These are phyloP conservation scores for Micromonas commoda DNA, from an alignment of 139 green algal genomes.

Conservation along the genomic window DNA sequence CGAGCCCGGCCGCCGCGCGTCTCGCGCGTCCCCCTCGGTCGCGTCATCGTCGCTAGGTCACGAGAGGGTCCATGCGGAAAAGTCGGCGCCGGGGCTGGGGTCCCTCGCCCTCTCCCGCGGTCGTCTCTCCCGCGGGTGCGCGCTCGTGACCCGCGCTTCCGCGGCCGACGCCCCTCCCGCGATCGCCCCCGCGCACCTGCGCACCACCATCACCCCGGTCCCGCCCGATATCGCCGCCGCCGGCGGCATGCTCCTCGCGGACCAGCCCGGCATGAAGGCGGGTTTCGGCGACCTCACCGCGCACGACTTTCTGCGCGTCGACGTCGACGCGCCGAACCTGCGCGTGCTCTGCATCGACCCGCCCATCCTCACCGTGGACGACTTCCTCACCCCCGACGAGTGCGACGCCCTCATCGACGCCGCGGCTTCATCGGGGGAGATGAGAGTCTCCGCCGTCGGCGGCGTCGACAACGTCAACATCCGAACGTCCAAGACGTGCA, in stretches of 20 bases:
- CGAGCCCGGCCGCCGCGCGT: too few species aligned
- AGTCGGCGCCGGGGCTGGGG: too few species aligned
- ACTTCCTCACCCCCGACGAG: slow-evolving; percentile 8
- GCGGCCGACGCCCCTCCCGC: background rate
- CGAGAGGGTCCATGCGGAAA: too few species aligned
- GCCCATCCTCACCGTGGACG: slow-evolving; percentile 21
- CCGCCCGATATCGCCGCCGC: background rate
- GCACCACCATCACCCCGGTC: background rate
- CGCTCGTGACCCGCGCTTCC: too few species aligned
- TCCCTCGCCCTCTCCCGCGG: too few species aligned
- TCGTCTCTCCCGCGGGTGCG: too few species aligned
- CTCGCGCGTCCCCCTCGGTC: too few species aligned
- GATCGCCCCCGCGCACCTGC: slow-evolving; percentile 5
- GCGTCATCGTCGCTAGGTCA: too few species aligned
- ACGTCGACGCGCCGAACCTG: slow-evolving; percentile 2
- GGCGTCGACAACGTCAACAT: slow-evolving; percentile 18
- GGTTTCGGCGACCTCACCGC: background rate
- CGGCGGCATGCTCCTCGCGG: background rate
- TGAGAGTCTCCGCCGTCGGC: slow-evolving; percentile 2
- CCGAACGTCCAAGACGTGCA: slow-evolving; percentile 12
- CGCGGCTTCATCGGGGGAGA: background rate
- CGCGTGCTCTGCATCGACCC: slow-evolving; percentile 28
- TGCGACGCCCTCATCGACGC: slow-evolving; percentile 20
- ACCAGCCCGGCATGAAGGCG: background rate
- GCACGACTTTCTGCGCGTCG: slow-evolving; percentile 16